Base-by-base conservation (phyloP, 768 basidiomycete species). In the Crassisporium funariophilum region DNA sequence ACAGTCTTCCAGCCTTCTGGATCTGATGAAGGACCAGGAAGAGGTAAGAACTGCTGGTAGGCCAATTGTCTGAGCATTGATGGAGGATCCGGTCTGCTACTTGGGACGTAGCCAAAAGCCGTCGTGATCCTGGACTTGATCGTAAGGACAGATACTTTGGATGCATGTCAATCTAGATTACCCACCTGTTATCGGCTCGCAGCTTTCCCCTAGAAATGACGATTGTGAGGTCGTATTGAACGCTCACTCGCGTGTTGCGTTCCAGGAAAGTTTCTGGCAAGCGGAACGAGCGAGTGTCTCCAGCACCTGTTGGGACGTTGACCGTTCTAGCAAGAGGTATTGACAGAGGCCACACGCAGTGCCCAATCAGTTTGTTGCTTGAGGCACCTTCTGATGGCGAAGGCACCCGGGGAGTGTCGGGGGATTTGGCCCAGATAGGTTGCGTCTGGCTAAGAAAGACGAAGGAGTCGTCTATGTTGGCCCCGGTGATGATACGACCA, bases 221-320 rank as follows among this genome's bases (percentile, higher is more conserved):
- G 43, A 79, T 65, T 4, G 69, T 68, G 17, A 80, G 65, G 51
- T 80, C 77, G 49, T 80, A 80, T 52, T 78, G 74, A 23, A 80
- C 67, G 54, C 75, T 78, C 15, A 72, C 76, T 45, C 60, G 56
- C 6, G 73, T 75, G 41, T 72, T 71, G 2, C 76, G 74, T 56
- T 80, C 78, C 45, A 77, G 58, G 53, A 80, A 79, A 0, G 78
- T 78, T 56, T 80, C 78, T 4, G 78, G 78, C 20, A 79, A 67
- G 35, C 68, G 64, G 58, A 63, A 78, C 12, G 64, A 59, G 24
- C 71, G 65, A 47, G 62, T 55, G 9, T 70, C 71, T 19, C 73
- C 71, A 6, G 68, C 56, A 11, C 62, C 63, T 15, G 68, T 65
- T 9, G 72, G 67, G 36, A 73, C 53, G 40, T 64, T 68, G n/a